Evolutionary conservation across 2,329 filamentous ascomycete species (phyloP), one percentile per base, ranked within the genome.

Genomic region (Fusarium cyanostomum): DNA sequence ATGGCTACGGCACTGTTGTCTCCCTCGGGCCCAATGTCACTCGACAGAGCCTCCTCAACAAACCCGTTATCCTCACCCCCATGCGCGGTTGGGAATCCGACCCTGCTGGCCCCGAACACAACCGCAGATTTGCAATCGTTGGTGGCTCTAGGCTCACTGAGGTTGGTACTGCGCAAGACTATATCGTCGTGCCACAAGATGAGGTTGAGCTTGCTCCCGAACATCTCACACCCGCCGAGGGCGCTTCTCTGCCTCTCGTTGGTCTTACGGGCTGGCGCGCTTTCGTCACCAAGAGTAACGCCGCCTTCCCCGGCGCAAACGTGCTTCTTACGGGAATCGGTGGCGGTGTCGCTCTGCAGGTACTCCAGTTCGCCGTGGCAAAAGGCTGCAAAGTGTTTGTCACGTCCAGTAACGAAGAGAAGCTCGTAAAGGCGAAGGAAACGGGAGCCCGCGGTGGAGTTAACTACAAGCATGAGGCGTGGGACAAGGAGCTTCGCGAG

Each of bases 211-310:
- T 84, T 55, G 89, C 88, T 8, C 94, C 94, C 0, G 78, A 76
- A 41, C 92, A 97, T 75, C 79, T 98, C 37, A 84, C 78, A 0
- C 80, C 89, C 44, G 85, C 82, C 2, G 92, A 98, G 77, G 92
- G 89, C 0, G 94, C 94, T 0, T 92, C 93, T 7, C 74, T 98
- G 42, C 93, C 94, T 3, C 79, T 97, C 30, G 92, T 92, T 0
- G 94, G 94, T 0, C 73, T 97, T 59, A 98, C 94, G 2, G 94
- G 86, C 7, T 98, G 92, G 92, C 83, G 95, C 39, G 94, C 94
- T 0, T 80, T 96, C 38, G 86, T 95, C 48, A 90, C 86, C 7
- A 98, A 98, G 82, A 88, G 84, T 44, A 85, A 83, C 6, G 87
- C 89, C 65, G 84, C 85, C 7, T 78, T 80, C 55, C 76, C 78